Evolutionary conservation across 179 eudicot species (phyloP).

Genomic region (Heliamphora pulchella): DNA sequence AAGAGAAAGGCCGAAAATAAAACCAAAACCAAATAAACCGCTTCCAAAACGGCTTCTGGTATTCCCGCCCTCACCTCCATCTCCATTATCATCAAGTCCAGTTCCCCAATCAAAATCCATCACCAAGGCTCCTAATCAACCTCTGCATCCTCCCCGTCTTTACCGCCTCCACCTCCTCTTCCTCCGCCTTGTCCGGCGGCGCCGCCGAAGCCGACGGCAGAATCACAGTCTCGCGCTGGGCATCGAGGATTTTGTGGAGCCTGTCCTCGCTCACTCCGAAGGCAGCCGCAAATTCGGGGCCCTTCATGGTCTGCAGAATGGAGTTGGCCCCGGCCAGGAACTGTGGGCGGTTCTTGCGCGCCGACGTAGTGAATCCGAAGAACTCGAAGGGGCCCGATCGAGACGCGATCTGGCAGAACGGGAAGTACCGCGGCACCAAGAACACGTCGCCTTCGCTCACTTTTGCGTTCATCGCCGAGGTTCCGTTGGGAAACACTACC

Average conservation of each 20-base stretch:
- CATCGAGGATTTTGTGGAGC: conserved; percentile 29
- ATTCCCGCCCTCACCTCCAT: not conserved
- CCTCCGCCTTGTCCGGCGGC: conserved; percentile 11
- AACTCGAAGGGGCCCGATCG: conserved; percentile 66
- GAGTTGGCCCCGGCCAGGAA: conserved; percentile 66
- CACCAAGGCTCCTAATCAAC: conserved; percentile 13
- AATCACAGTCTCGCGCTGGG: conserved; percentile 49
- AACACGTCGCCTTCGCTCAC: conserved; percentile 74
- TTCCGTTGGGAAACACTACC: conserved; percentile 77
- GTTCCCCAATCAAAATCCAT: conserved; percentile 12
- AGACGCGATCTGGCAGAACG: conserved; percentile 89
- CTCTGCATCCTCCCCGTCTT: not conserved
- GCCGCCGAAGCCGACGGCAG: conserved; percentile 35
- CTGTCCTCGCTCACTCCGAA: conserved; percentile 58
- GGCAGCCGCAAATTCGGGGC: conserved; percentile 62
- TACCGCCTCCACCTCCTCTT: not conserved
- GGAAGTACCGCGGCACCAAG: conserved; percentile 75
- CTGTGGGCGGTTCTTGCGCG: conserved; percentile 61
- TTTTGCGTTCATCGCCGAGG: conserved; percentile 51
- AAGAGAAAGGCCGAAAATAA: not conserved
- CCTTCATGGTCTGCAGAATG: conserved; percentile 44
- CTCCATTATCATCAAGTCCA: no score
- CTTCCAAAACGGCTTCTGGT: not conserved
- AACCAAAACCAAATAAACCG: not conserved
- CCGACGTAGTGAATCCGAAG: conserved; percentile 81